Percentiles rank a stretch among this genome's conserved stretches.
Evolutionary conservation across 2,329 filamentous ascomycete species (phyloP).

Genomic region (Simplicillium sp.): DNA sequence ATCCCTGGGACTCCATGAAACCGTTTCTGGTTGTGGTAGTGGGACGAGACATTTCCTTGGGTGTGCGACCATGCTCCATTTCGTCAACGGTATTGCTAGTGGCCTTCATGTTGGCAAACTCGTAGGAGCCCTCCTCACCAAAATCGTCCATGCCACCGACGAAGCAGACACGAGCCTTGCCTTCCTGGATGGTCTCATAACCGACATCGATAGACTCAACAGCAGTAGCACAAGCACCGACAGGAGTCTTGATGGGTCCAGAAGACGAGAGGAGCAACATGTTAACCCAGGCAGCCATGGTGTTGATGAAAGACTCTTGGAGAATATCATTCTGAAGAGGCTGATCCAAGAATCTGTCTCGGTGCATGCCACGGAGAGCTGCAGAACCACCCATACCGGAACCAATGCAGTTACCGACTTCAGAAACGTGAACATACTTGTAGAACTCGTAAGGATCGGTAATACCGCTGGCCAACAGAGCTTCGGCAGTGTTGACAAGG

Average conservation of each 20-base stretch:
- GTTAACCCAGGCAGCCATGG: constrained; percentile 99
- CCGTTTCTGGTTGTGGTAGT: constrained; percentile 94
- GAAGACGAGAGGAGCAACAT: constrained; percentile 97
- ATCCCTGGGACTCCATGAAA: constrained; percentile 99
- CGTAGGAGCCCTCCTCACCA: constrained; percentile 96
- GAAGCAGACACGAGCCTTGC: constrained; percentile 94
- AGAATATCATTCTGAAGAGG: constrained; percentile 98
- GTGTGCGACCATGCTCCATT: constrained; percentile 88
- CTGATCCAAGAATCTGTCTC: constrained; percentile 92
- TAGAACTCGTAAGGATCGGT: constrained; percentile 99
- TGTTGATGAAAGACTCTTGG: constrained; percentile 99
- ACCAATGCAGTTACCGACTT: constrained; percentile 96
- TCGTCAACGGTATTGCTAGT: constrained; percentile 98
- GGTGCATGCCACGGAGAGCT: constrained; percentile 95
- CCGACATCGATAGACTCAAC: constrained; percentile 97
- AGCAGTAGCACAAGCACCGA: constrained; percentile 93
- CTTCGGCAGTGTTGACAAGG: constrained; percentile 86
- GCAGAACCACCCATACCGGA: constrained; percentile 95
- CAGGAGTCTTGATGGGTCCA: constrained; percentile 95
- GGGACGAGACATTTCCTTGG: constrained; percentile 94
- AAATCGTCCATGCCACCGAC: constrained; percentile 99
- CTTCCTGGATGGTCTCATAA: constrained; percentile 96
- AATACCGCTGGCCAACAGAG: constrained; percentile 85
- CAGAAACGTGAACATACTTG: constrained; percentile 96
- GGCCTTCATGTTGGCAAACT: constrained; percentile 99